Evolutionary conservation across 106 monocot species (phyloP).

Genomic region (Apostasia ramifera): DNA sequence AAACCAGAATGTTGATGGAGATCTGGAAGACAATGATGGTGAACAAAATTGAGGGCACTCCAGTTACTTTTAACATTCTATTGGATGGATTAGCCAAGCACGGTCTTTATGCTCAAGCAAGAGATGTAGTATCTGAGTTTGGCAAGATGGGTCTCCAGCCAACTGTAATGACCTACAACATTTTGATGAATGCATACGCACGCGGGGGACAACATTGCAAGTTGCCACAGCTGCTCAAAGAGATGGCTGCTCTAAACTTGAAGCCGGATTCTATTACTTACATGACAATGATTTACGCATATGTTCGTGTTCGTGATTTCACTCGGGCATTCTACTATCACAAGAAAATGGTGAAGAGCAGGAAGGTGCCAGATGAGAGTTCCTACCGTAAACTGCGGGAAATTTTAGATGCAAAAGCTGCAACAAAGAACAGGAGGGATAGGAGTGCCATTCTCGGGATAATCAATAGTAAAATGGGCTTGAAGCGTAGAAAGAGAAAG

Average conservation of each 20-base stretch:
- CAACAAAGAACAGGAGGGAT: conserved; percentile 73
- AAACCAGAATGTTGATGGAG: conserved; percentile 52
- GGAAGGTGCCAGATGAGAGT: conserved; percentile 63
- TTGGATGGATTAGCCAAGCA: conserved; percentile 93
- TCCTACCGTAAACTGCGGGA: conserved; percentile 67
- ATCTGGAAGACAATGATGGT: conserved; percentile 87
- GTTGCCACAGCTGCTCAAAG: conserved; percentile 78
- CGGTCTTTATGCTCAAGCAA: conserved; percentile 85
- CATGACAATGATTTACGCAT: conserved; percentile 90
- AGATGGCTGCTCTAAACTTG: conserved; percentile 61
- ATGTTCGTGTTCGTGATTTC: conserved; percentile 87
- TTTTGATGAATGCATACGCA: conserved; percentile 96
- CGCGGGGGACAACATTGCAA: conserved; percentile 87
- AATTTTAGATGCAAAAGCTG: conserved; percentile 62
- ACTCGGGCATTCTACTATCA: conserved; percentile 77
- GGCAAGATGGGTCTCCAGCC: conserved; percentile 54
- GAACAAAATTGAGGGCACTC: conserved; percentile 71
- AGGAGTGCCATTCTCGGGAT: conserved; percentile 83
- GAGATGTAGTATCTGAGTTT: conserved; percentile 80
- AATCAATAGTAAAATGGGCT: conserved; percentile 59
- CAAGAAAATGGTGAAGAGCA: conserved; percentile 82
- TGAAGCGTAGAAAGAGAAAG: conserved; percentile 65
- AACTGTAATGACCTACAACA: conserved; percentile 91
- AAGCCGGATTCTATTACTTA: conserved; percentile 89
- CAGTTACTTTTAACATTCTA: conserved; percentile 76